These are phyloP conservation scores for Metschnikowia koreensis DNA, from an alignment of 805 yeast species.

Conservation along the genomic window DNA sequence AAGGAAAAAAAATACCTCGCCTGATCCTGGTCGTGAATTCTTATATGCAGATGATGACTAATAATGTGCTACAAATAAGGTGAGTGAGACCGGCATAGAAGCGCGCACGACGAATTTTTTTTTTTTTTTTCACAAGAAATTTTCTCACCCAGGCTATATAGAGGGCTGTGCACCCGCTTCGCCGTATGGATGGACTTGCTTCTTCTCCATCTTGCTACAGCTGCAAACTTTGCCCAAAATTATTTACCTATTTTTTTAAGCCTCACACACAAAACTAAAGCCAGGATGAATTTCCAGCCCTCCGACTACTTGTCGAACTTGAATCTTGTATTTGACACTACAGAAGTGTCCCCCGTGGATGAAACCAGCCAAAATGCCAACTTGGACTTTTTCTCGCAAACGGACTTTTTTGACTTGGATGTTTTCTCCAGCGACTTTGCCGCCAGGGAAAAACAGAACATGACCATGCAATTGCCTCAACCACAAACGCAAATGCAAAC, in stretches of 20 bases:
- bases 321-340: constrained; percentile 36
- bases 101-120: not conserved
- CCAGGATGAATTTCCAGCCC: constrained; percentile 40
- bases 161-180: not conserved
- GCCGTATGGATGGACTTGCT: no score
- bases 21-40: no score
- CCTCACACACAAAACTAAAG: no score
- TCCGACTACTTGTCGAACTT: constrained; percentile 40
- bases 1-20: no score
- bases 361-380: constrained; percentile 23
- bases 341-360: constrained; percentile 22
- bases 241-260: constrained; percentile 7
- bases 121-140: not conserved
- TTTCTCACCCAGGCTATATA: not conserved
- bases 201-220: no score
- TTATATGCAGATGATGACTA: no score
- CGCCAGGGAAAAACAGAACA: constrained; percentile 13
- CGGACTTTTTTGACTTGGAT: constrained; percentile 42
- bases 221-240: constrained; percentile 1
- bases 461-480: constrained; percentile 3
- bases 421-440: constrained; percentile 25
- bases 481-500: not conserved
- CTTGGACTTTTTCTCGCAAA: constrained; percentile 39
- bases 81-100: no score
- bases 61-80: no score